Conservation (phyloP, 495 filamentous ascomycete species). For the Bacidia gigantensis region DNA sequence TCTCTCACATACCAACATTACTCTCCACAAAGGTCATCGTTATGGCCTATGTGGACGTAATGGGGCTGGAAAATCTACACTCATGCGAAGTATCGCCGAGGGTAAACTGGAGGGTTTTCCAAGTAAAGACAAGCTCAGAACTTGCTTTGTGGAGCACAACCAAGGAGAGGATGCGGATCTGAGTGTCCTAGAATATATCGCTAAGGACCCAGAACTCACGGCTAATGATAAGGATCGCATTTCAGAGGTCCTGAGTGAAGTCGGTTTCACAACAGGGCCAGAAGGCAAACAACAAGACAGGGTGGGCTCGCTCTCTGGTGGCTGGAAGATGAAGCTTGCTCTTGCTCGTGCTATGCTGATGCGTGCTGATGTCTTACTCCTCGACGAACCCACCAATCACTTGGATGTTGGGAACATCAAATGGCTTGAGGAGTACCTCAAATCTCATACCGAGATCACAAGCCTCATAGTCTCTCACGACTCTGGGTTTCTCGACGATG, state of each 20-base stretch:
- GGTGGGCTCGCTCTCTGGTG: conserved; percentile 92
- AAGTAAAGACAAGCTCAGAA: conserved; percentile 73
- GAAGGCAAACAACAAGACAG: conserved; percentile 75
- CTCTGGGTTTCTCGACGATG: conserved; percentile 89
- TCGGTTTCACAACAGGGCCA: conserved; percentile 83
- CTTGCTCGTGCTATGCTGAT: conserved; percentile 93
- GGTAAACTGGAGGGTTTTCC: conserved; percentile 97
- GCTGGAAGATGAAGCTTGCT: conserved; percentile 99
- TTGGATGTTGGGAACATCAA: conserved; percentile 91
- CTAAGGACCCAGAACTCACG: conserved; percentile 68
- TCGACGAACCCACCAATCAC: conserved; percentile 99
- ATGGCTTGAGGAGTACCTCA: conserved; percentile 92
- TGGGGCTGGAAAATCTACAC: conserved; percentile 92
- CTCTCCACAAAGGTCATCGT: conserved; percentile 85
- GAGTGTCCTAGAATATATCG: conserved; percentile 82
- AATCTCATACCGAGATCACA: conserved; percentile 90
- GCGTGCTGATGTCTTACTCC: conserved; percentile 83
- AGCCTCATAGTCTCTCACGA: conserved; percentile 97
- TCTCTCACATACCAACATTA: conserved; percentile 89
- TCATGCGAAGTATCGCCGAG: conserved; percentile 91
- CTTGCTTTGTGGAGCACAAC: conserved; percentile 98
- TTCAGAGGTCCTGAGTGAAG: conserved; percentile 66
- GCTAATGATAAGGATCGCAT: conserved; percentile 67
- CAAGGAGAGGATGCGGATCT: conserved; percentile 94
- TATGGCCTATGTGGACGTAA: conserved; percentile 96